Percentiles rank a stretch among this genome's conserved stretches.
Evolutionary conservation across 495 filamentous ascomycete genomes (phyloP).

Genomic region (Annulohypoxylon maeteangense): DNA sequence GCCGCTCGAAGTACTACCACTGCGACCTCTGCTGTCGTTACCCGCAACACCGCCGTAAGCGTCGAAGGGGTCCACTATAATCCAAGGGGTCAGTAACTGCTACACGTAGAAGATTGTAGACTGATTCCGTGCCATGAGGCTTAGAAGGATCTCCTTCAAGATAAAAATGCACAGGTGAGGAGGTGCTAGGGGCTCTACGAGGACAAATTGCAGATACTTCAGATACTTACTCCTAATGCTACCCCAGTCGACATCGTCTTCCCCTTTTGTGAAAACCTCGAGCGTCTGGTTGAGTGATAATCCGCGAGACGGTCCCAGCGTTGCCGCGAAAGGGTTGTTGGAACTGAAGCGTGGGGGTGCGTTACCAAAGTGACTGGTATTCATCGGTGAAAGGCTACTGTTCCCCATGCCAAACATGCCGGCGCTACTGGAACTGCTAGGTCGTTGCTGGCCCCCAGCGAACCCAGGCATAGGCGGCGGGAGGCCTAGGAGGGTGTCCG

Average conservation of each 20-base stretch:
- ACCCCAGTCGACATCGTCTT: conserved; percentile 88
- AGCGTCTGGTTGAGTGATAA: conserved; percentile 68
- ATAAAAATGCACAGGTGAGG: background rate
- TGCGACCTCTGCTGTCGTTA: conserved; percentile 29
- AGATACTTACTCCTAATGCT: conserved; percentile 58
- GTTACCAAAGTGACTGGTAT: conserved; percentile 33
- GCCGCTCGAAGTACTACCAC: conserved; percentile 36
- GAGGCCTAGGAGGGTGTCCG: conserved; percentile 74
- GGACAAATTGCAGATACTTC: background rate
- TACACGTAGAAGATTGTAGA: background rate
- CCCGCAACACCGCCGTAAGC: conserved; percentile 34
- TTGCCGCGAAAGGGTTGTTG: conserved; percentile 63
- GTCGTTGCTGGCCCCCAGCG: conserved; percentile 52
- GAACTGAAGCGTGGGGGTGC: conserved; percentile 54
- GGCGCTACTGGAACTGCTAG: conserved; percentile 51
- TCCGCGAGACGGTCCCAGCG: conserved; percentile 44
- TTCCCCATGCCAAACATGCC: conserved; percentile 37
- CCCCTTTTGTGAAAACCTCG: conserved; percentile 85
- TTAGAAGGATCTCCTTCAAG: background rate
- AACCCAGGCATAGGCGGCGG: conserved; percentile 68
- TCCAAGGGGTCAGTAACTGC: conserved; percentile 2
- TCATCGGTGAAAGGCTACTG: conserved; percentile 39
- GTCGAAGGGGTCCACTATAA: conserved; percentile 49
- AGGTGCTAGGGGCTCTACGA: background rate
- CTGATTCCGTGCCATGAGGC: background rate